Evolutionary conservation across 345 rosid genomes (phyloP).

Genomic region (Toxicodendron radicans): DNA sequence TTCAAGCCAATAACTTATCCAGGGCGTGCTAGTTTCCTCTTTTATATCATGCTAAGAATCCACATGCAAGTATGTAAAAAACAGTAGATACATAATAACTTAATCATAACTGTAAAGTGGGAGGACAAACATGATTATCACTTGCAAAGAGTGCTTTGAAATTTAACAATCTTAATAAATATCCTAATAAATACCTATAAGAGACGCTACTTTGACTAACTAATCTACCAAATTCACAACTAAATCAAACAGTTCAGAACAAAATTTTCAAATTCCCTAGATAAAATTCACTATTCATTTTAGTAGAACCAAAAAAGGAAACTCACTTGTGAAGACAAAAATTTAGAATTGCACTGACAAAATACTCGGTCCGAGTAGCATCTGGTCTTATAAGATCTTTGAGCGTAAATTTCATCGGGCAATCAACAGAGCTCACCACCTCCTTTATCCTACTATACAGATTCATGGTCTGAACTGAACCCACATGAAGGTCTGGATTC

Average conservation of each 20-base stretch:
- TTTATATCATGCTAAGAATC: background rate
- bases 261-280: background rate
- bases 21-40: background rate
- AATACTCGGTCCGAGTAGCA: slow-evolving; percentile 59
- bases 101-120: background rate
- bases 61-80: background rate
- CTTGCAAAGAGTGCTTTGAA: background rate
- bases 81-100: background rate
- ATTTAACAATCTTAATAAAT: background rate
- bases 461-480: slow-evolving; percentile 47
- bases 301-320: background rate
- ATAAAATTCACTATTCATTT: slow-evolving; percentile 34
- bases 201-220: background rate
- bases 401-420: slow-evolving; percentile 56
- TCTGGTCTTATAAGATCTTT: slow-evolving; percentile 74
- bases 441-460: slow-evolving; percentile 48
- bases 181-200: background rate
- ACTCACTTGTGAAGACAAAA: slow-evolving; percentile 76
- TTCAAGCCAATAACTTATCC: background rate
- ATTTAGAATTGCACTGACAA: slow-evolving; percentile 76
- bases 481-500: slow-evolving; percentile 76
- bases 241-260: background rate
- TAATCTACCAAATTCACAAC: background rate
- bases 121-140: background rate
- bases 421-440: slow-evolving; percentile 40